Percentiles rank a stretch among this genome's conserved stretches.
Evolutionary conservation across 2,329 filamentous ascomycete genomes (phyloP).

Genomic region (Diaporthe australafricana): DNA sequence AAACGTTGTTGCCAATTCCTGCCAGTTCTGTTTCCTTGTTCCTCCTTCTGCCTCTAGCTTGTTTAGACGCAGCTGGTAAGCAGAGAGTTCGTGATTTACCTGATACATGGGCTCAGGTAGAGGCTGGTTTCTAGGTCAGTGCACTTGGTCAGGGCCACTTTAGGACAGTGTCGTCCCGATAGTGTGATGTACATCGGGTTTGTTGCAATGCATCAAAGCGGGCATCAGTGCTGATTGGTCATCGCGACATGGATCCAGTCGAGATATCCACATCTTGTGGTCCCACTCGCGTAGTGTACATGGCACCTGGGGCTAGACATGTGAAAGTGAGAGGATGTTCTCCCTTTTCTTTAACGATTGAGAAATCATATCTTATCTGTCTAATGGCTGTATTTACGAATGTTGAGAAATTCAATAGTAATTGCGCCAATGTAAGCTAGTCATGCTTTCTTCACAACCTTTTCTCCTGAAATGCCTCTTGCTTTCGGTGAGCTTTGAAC

Average conservation of each 20-base stretch:
- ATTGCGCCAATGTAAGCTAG: background rate
- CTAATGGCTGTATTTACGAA: no score
- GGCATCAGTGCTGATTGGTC: slow-evolving; percentile 8
- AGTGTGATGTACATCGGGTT: background rate
- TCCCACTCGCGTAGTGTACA: slow-evolving; percentile 1
- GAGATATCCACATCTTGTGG: background rate
- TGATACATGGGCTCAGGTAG: no score
- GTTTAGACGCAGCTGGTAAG: background rate
- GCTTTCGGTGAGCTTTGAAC: background rate
- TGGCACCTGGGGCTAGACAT: background rate
- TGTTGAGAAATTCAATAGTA: background rate
- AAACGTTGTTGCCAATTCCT: background rate
- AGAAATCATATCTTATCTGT: no score
- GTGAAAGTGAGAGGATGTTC: background rate
- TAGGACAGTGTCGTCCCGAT: slow-evolving; percentile 8
- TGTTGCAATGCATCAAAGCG: slow-evolving; percentile 33
- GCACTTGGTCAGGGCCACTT: background rate
- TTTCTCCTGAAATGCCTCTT: background rate
- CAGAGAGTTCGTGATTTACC: no score
- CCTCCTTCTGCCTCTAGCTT: background rate
- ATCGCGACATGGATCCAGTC: no score
- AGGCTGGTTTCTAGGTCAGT: background rate
- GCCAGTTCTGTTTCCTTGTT: background rate
- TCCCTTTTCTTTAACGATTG: background rate
- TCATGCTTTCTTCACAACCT: background rate